A percentile compares a stretch with the other conserved stretches of the same genome.
These are phyloP conservation scores for Gossypium schwendimanii DNA, from an alignment of 441 rosid species.

Conservation along the genomic window DNA sequence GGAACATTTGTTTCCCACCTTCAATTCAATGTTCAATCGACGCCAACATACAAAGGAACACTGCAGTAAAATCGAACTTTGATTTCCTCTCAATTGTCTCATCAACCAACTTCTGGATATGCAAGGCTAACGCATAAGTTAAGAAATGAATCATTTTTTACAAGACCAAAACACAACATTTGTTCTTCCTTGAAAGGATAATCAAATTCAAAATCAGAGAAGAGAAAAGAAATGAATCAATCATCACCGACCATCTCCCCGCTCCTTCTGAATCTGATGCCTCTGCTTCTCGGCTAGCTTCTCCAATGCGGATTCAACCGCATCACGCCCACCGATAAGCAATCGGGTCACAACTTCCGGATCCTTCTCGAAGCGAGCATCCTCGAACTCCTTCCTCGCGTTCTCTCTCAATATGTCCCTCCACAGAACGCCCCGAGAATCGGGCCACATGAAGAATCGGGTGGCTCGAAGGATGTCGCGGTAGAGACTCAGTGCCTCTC, in stretches of 20 bases:
- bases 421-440: conserved; percentile 67
- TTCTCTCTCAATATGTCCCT: conserved; percentile 66
- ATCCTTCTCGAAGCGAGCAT: conserved; percentile 66
- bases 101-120: not conserved
- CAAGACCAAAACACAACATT: not conserved
- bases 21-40: too few species aligned
- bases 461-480: conserved; percentile 73
- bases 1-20: too few species aligned
- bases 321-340: conserved; percentile 73
- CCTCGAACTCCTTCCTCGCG: conserved; percentile 78
- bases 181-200: too few species aligned
- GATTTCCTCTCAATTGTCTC: not conserved
- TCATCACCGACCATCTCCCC: conserved; percentile 22
- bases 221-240: not conserved
- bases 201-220: not conserved
- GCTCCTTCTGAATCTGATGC: conserved; percentile 49
- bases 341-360: conserved; percentile 65
- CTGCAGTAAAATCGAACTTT: too few species aligned
- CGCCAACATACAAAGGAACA: too few species aligned
- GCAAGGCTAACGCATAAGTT: not conserved
- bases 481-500: conserved; percentile 72
- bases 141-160: too few species aligned
- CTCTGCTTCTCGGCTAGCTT: conserved; percentile 67
- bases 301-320: conserved; percentile 58
- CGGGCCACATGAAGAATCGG: conserved; percentile 71